Evolutionary conservation across 2,329 filamentous ascomycete genomes (phyloP).

Genomic region (Hirsutella rhossiliensis): DNA sequence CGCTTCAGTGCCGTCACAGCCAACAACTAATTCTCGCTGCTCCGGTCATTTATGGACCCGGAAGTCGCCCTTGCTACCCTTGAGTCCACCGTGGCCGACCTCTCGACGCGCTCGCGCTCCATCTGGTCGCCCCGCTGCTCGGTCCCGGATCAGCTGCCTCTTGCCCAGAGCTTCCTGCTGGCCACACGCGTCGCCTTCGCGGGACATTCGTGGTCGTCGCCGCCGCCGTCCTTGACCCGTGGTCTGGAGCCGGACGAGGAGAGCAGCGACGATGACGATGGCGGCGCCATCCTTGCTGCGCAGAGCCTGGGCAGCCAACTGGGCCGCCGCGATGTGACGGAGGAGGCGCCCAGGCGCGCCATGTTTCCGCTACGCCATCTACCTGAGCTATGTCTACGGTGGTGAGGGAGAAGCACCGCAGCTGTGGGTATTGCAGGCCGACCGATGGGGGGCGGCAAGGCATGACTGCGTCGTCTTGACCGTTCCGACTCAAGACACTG

Average conservation of each 20-base stretch:
- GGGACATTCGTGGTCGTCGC: constrained; percentile 11
- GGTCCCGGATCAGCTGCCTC: constrained; percentile 15
- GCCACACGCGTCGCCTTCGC: constrained; percentile 16
- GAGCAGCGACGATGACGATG: constrained; percentile 4
- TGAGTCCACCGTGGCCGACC: constrained; percentile 9
- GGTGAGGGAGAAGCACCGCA: constrained; percentile 15
- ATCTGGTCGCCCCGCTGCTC: constrained; percentile 24
- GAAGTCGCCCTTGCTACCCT: constrained; percentile 12
- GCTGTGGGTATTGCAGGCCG: constrained; percentile 17
- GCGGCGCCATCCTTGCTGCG: constrained; percentile 7
- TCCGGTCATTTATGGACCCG: constrained; percentile 18
- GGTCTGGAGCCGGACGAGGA: neutral
- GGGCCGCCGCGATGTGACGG: constrained; percentile 10
- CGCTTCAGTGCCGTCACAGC: constrained; percentile 19
- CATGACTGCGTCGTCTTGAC: neutral
- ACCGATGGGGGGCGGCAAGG: constrained; percentile 5
- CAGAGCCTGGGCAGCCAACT: constrained; percentile 6
- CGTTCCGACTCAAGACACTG: no score
- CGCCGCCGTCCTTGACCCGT: no score
- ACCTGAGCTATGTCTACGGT: constrained; percentile 18
- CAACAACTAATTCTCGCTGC: constrained; percentile 13
- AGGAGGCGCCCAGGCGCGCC: constrained; percentile 12
- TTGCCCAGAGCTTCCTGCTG: constrained; percentile 19
- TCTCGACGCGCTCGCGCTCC: constrained; percentile 10
- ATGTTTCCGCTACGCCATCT: constrained; percentile 23